Percentiles rank a stretch among this genome's conserved stretches.
These are phyloP conservation scores for Saccharata proteae DNA, from an alignment of 2,329 filamentous ascomycete species.

Conservation along the genomic window DNA sequence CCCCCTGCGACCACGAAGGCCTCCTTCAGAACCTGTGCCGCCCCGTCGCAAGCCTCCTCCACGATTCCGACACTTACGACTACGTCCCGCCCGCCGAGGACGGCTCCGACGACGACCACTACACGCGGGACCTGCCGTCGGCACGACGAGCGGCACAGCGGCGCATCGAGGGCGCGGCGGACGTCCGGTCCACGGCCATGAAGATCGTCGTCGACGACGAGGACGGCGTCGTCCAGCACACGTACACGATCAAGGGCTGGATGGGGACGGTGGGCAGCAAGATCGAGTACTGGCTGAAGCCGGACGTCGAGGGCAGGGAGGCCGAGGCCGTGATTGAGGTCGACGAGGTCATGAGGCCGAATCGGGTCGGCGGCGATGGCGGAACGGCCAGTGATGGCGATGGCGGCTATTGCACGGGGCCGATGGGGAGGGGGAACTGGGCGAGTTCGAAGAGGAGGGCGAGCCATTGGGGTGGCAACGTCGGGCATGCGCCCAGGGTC, in stretches of 20 bases:
- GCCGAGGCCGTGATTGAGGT: constrained; percentile 42
- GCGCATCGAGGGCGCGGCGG: constrained; percentile 2
- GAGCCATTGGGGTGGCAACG: too few species aligned
- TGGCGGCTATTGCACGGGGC: too few species aligned
- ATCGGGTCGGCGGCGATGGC: too few species aligned
- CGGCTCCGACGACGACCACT: neutral
- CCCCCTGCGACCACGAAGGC: constrained; percentile 58
- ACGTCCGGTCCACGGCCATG: constrained; percentile 26
- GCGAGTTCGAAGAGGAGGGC: too few species aligned
- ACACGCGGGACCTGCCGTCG: neutral
- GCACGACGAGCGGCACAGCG: constrained; percentile 1
- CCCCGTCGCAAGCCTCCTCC: constrained; percentile 44
- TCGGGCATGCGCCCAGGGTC: too few species aligned
- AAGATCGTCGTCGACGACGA: constrained; percentile 42
- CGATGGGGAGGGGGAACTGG: too few species aligned
- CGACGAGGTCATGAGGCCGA: too few species aligned
- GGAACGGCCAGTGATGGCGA: too few species aligned
- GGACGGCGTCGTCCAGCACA: constrained; percentile 38
- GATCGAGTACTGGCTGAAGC: constrained; percentile 48
- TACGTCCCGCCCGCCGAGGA: neutral
- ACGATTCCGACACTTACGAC: neutral
- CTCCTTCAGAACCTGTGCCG: constrained; percentile 57
- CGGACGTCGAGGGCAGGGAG: constrained; percentile 41
- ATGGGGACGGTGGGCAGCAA: constrained; percentile 47
- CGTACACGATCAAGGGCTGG: constrained; percentile 46